Evolutionary conservation across 306 rosid genomes (phyloP), one percentile per base, ranked within the genome.

Genomic region (Malus asiatica): DNA sequence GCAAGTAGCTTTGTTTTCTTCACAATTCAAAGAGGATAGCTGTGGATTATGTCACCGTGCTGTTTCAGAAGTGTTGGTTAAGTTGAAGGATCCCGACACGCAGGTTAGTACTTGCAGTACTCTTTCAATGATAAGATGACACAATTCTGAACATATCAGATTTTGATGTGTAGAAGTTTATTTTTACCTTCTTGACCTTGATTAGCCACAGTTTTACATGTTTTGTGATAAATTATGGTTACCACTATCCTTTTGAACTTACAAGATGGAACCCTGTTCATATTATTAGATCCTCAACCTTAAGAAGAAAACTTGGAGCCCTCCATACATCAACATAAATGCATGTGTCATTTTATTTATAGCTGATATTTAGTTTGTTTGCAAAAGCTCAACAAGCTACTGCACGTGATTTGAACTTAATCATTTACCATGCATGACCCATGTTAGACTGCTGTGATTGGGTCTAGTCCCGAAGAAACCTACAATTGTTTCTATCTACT

Each of bases 81-180:
- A 90, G 91, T 62, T 95, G 85, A 79, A 86, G 77, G 93, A 95
- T 80, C 96, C 97, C 32, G 92, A 87, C 79, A 88, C 90, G 2
- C 82, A 92, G 96, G 99, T 92, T 68, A 66, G 82, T 57, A 74
- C 16, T 75, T 70, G 55, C 33, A 15, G 73, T 46, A 29, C 52
- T 82, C 60, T 70, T 74, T 71, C 2, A 27, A 45, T 65, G 22
- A 71, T 27, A 35, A 58, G n/a, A 29, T 20, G 7, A 51, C 40
- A 11, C 25, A 0, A 1, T 3, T 4, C 3, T 59, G 44, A 33
- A 38, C 61, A 4, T 4, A 66, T 61, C 5, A n/a, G 19, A n/a
- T 23, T 71, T 15, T 55, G 13, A 45, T 40, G 4, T 38, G 9
- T 44, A 8, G 27, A 32, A 12, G 22, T 64, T 48, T 19, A 72